Percentiles rank a stretch among this genome's conserved stretches.
phyloP scores from a whole-genome alignment of 1,284 basidiomycete species.

The Meripilus lineatus region DNA sequence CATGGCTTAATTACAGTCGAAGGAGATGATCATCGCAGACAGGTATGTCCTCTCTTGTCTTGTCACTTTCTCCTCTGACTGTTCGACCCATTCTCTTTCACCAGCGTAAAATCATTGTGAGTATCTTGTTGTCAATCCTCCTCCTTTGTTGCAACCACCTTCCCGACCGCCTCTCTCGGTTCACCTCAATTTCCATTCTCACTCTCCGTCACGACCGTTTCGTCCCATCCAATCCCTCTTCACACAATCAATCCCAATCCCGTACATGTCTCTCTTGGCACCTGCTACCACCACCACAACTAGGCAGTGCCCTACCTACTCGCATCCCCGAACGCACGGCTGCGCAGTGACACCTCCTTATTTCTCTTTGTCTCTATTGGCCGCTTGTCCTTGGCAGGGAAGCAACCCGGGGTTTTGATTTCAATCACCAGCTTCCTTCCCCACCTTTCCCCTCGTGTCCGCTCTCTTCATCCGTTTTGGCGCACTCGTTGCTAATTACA shows the following conservation, averaged over 20 bases:
- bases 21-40: slow-evolving; percentile 46
- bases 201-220: not conserved
- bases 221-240: not conserved
- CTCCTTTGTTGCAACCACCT: slow-evolving; percentile 5
- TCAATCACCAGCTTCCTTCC: not conserved
- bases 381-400: not conserved
- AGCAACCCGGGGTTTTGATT: not conserved
- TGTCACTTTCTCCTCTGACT: not conserved
- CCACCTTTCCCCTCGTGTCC: not conserved
- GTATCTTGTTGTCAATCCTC: slow-evolving; percentile 10
- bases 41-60: slow-evolving; percentile 31
- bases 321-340: too few species aligned
- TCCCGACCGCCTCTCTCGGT: too few species aligned
- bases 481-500: not conserved
- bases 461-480: not conserved
- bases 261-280: not conserved
- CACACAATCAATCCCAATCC: slow-evolving; percentile 48
- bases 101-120: slow-evolving; percentile 39
- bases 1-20: slow-evolving; percentile 48
- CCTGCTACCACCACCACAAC: too few species aligned
- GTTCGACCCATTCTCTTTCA: slow-evolving; percentile 1
- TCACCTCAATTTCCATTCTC: slow-evolving; percentile 1
- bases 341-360: too few species aligned
- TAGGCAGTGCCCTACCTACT: too few species aligned
- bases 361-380: too few species aligned